Evolutionary conservation across 2,329 filamentous ascomycete genomes (phyloP).

Genomic region (Xylogone sp.): DNA sequence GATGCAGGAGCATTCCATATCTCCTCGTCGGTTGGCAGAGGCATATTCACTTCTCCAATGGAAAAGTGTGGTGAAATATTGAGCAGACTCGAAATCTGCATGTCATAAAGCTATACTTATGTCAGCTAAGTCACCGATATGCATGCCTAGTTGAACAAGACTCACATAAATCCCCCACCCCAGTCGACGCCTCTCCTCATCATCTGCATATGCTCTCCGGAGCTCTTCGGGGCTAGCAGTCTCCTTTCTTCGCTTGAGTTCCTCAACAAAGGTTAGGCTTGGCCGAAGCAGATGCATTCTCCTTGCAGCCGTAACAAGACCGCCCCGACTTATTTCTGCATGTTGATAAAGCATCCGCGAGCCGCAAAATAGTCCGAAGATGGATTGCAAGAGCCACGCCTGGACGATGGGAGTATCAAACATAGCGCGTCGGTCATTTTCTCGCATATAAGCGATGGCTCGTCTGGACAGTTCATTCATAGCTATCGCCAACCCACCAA

Average conservation of each 20-base stretch:
- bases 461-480: constrained; percentile 11
- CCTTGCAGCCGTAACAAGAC: constrained; percentile 13
- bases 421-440: constrained; percentile 12
- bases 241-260: constrained; percentile 9
- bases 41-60: constrained; percentile 9
- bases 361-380: constrained; percentile 12
- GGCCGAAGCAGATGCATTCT: constrained; percentile 14
- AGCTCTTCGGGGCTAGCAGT: constrained; percentile 9
- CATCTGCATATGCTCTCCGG: constrained; percentile 8
- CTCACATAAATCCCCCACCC: constrained; percentile 14
- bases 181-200: constrained; percentile 10
- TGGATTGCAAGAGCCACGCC: constrained; percentile 11
- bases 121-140: neutral
- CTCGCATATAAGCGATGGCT: constrained; percentile 11
- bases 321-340: constrained; percentile 12
- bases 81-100: constrained; percentile 11
- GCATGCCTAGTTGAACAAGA: neutral
- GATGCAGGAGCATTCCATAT: constrained; percentile 8
- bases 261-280: constrained; percentile 12
- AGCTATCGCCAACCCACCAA: constrained; percentile 8
- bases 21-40: constrained; percentile 11
- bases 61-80: constrained; percentile 11
- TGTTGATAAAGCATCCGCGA: constrained; percentile 15
- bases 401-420: constrained; percentile 12
- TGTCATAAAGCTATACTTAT: constrained; percentile 11